Conservation (phyloP, 225 moss, liverwort and hornwort species). For the Pleurozium schreberi region DNA sequence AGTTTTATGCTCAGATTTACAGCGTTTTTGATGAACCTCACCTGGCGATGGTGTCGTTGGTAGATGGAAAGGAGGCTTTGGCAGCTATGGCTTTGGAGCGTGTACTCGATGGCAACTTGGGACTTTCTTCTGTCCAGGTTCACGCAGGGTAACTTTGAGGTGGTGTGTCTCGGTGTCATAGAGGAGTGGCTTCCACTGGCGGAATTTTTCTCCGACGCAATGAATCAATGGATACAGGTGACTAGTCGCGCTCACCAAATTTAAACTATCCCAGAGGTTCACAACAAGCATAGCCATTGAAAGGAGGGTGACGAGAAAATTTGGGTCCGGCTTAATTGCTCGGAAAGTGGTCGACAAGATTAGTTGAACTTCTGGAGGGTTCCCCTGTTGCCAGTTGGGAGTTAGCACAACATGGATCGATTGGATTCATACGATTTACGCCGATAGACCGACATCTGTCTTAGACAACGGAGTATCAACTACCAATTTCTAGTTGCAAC, state of each 20-base stretch:
- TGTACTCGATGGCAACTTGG: constrained; percentile 36
- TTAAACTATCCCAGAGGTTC: neutral
- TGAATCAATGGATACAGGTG: neutral
- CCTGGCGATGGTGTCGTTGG: constrained; percentile 36
- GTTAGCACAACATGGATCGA: neutral
- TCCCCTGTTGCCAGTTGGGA: neutral
- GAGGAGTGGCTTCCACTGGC: neutral
- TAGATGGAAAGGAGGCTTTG: constrained; percentile 44
- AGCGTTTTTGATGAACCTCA: constrained; percentile 39
- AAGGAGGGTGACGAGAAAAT: neutral
- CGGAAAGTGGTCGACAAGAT: neutral
- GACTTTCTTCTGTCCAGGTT: constrained; percentile 9
- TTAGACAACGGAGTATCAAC: neutral
- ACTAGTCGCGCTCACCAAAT: neutral
- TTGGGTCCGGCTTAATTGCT: neutral
- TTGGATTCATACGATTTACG: neutral
- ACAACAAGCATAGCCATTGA: neutral
- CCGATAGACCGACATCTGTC: neutral
- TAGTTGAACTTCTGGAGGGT: neutral
- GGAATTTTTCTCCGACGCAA: neutral
- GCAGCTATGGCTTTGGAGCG: constrained; percentile 39
- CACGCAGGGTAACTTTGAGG: neutral
- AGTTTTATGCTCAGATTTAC: constrained; percentile 40
- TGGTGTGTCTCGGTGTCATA: neutral
- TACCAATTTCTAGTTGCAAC: neutral